Base-by-base conservation (phyloP, 2,329 filamentous ascomycete genomes). In the Capronia americana region DNA sequence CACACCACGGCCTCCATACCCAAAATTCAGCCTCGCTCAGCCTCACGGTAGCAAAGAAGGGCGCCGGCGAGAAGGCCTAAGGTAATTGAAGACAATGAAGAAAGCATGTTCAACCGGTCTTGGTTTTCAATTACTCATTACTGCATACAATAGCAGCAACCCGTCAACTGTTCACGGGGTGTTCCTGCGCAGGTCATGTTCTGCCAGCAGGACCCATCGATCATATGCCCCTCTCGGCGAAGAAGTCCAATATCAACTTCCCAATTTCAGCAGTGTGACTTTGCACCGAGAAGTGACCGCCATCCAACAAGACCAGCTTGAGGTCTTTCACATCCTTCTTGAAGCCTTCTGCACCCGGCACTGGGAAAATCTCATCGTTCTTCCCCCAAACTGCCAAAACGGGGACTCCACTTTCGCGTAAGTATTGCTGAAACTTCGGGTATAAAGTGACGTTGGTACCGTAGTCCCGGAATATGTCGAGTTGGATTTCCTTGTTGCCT, bases 401-500 rank as follows among this genome's bases (percentile, higher is more conserved):
- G 0, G 86, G 86, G 0, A 87, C 81, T 56, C 82, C 75, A 0
- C 78, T 82, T 7, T 78, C 74, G 3, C 83, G 76, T 53, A 88
- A 82, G 66, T 84, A 88, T 55, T 81, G 76, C 34, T 89, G 87
- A 63, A 86, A 87, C 11, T 78, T 70, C 0, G 83, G 82, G 71
- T 88, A 88, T n/a, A 84, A 72, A 0, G 72, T 68, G 2, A 87
- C 70, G 71, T 88, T 89, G 17, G 75, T 85, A 17, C 78, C 75
- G 70, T 89, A 89, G 68, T 88, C 85, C 66, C 83, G 81, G 56
- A 88, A 83, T 2, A 88, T 73, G 67, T 85, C 85, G 1, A 88
- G 73, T 74, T 88, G 86, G 17, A 83, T 77, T 1, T 87, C 82
- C 28, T 80, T 77, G 64, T 84, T 84, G 0, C 82, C 84, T 0